Evolutionary conservation across 805 yeast genomes (phyloP), one percentile per base, ranked within the genome.

Genomic region (Cyberlindnera nakhonratchasimensis): DNA sequence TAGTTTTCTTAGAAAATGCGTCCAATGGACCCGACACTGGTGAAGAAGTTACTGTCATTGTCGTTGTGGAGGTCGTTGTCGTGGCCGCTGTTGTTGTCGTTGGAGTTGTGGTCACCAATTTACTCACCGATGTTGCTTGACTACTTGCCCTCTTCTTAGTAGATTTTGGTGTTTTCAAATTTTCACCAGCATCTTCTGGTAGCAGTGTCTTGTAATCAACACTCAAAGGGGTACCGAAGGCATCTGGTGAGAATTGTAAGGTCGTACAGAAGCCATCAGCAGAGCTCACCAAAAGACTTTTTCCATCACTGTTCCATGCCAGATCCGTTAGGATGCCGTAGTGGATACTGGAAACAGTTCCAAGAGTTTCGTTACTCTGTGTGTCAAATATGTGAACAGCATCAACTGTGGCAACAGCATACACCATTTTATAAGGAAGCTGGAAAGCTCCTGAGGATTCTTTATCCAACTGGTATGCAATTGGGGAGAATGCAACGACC

Each of bases 371-470:
- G 20, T 70, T 54, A 24, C 72, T 70, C 48, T 81, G 85, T 0
- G 98, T 91, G 51, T 88, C 95, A 63, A 86, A 93, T 2, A 93
- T 65, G 8, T 83, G 56, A 11, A 93, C 83, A 12, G 90, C 75
- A 58, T 87, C 96, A 43, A 86, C 89, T 0, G 97, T 90, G 0
- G 96, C 98, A 16, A 93, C 84, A 0, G 97, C 98, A 65, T 85
- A 90, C 1, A 91, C 65, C 79, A 93, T 75, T 48, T 88, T 76
- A 57, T 93, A 89, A 1, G 87, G 84, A 34, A 90, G 62, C 5
- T 68, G 63, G 46, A 87, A 73, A 12, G 72, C 72, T 2, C 68
- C 18, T 36, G 39, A 29, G 0, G 12, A 5, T 1, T 13, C 13
- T 13, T 34, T 21, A 13, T 61, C 52, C 26, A 71, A 62, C 42